phyloP scores from a whole-genome alignment of 345 rosid genomes.

The Syzygium oleosum region DNA sequence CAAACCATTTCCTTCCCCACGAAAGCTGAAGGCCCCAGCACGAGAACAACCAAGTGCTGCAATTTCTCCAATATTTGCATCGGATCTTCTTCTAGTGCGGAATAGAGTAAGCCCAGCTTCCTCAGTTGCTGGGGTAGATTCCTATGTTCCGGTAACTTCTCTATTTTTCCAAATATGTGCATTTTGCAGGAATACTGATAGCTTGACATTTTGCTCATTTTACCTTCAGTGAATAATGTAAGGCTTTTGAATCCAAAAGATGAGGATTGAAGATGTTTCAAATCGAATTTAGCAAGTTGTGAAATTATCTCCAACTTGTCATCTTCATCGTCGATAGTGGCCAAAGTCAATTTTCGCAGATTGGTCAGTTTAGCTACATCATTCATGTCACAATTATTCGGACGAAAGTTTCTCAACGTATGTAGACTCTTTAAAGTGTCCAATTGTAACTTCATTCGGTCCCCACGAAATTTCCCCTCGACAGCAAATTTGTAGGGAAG shows the following conservation, averaged over 20 bases:
- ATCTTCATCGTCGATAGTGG: not conserved
- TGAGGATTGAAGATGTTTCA: not conserved
- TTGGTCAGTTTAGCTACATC: constrained; percentile 2
- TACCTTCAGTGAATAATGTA: not conserved
- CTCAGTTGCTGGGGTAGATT: constrained; percentile 21
- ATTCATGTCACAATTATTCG: not conserved
- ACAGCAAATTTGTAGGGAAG: not conserved
- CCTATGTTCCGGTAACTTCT: constrained; percentile 14
- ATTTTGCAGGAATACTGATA: constrained; percentile 9
- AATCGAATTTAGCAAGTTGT: constrained; percentile 3
- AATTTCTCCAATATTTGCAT: constrained; percentile 35
- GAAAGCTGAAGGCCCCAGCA: not conserved
- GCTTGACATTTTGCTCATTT: not conserved
- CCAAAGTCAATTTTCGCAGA: not conserved
- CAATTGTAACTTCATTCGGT: not conserved
- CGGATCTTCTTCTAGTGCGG: constrained; percentile 24
- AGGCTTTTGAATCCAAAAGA: not conserved
- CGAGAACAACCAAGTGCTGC: constrained; percentile 17
- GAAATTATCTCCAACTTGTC: not conserved
- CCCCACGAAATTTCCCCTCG: rapidly evolving
- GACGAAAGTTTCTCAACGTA: constrained; percentile 12
- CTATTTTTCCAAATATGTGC: constrained; percentile 6
- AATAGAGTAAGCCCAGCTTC: constrained; percentile 15
- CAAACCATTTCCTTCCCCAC: constrained; percentile 22
- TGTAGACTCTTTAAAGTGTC: not conserved